Percentiles rank a stretch among this genome's conserved stretches.
Evolutionary conservation across 495 filamentous ascomycete species (phyloP).

Genomic region (Wilcoxina mikolae): DNA sequence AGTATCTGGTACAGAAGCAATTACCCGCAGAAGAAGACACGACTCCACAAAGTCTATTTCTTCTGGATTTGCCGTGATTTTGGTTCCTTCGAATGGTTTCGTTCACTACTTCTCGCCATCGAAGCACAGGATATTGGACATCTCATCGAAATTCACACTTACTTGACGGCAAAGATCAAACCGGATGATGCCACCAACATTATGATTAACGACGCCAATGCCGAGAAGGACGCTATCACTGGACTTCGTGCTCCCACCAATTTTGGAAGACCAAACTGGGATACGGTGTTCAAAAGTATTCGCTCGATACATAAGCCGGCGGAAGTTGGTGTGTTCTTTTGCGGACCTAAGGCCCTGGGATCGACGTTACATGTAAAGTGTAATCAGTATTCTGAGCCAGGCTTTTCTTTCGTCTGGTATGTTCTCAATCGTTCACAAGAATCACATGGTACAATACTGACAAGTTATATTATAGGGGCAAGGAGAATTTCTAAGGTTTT

Average conservation of each 20-base stretch:
- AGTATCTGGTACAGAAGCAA: slow-evolving; percentile 81
- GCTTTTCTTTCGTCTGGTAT: slow-evolving; percentile 27
- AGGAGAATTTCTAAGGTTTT: slow-evolving; percentile 54
- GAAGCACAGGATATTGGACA: slow-evolving; percentile 70
- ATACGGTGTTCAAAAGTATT: slow-evolving; percentile 62
- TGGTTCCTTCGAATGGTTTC: slow-evolving; percentile 69
- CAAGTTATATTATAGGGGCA: slow-evolving; percentile 42
- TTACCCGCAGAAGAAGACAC: slow-evolving; percentile 58
- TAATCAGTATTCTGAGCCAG: slow-evolving; percentile 63
- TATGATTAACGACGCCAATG: slow-evolving; percentile 72
- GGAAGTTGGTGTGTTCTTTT: slow-evolving; percentile 72
- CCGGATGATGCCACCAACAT: slow-evolving; percentile 65
- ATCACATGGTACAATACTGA: neutral
- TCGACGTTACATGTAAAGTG: slow-evolving; percentile 57
- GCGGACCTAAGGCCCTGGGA: slow-evolving; percentile 57
- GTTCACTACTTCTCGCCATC: slow-evolving; percentile 60
- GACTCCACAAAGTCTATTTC: slow-evolving; percentile 67
- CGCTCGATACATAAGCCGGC: slow-evolving; percentile 52
- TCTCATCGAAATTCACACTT: slow-evolving; percentile 63
- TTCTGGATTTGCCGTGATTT: slow-evolving; percentile 72
- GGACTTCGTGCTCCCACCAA: slow-evolving; percentile 61
- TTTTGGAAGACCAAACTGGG: slow-evolving; percentile 67
- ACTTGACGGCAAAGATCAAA: slow-evolving; percentile 65
- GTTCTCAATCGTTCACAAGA: slow-evolving; percentile 1
- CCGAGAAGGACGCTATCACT: slow-evolving; percentile 62